Conservation (phyloP, 148 eudicot genomes). For the Rhododendron ovatum region DNA sequence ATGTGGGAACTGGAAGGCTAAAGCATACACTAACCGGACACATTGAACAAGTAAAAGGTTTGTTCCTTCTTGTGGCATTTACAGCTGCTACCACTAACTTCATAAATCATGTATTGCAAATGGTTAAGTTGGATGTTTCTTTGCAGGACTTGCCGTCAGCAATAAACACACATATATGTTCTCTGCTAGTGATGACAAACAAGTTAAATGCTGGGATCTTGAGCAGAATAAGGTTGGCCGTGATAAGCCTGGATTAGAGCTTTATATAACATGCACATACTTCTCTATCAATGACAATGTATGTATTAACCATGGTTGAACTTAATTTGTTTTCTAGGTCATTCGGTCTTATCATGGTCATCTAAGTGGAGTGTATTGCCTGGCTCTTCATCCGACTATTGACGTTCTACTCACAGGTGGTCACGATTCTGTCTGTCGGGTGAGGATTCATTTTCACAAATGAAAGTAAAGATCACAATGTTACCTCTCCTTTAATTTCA, state of each 20-base stretch:
- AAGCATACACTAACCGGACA: no score
- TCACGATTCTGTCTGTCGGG: constrained; percentile 98
- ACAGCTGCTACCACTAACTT: neutral
- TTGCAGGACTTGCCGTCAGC: constrained; percentile 92
- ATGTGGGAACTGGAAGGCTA: no score
- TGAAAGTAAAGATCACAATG: neutral
- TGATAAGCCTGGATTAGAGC: neutral
- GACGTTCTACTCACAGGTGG: constrained; percentile 52
- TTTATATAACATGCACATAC: neutral
- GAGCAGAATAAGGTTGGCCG: constrained; percentile 87
- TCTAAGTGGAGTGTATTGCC: no score
- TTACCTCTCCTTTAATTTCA: neutral
- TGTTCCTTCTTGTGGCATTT: neutral
- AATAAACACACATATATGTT: constrained; percentile 44
- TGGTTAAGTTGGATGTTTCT: neutral
- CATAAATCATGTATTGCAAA: neutral
- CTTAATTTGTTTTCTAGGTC: constrained; percentile 34
- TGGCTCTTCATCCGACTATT: no score
- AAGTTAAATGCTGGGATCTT: constrained; percentile 99
- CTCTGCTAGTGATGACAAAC: constrained; percentile 73
- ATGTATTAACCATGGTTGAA: neutral
- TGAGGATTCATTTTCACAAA: constrained; percentile 19
- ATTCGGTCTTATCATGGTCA: constrained; percentile 37
- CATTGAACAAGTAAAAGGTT: no score
- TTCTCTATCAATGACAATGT: neutral